Evolutionary conservation across 2,329 filamentous ascomycete species (phyloP), one percentile per base, ranked within the genome.

Genomic region (Podosphaera aphanis): DNA sequence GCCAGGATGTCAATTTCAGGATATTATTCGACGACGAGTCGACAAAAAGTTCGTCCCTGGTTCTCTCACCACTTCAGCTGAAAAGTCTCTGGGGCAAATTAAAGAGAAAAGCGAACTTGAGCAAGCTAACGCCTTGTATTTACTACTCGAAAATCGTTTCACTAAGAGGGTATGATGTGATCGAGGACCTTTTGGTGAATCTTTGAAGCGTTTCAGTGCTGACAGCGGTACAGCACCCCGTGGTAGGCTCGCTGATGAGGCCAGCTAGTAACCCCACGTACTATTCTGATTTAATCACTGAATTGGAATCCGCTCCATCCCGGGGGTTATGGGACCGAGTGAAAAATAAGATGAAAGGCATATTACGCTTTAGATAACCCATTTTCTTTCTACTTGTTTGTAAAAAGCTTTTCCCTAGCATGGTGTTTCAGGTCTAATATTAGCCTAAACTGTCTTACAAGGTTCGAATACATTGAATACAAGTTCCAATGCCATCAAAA

Each of bases 201-300:
- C 39, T 41, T 25, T 2, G 6, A 38, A 38, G 21, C 21, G 6
- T 1, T 41, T 25, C 21, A 25, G 11, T 20, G 25, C 19, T 33
- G 33, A 38, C 18, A 7, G 16, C 19, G 16, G 10, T 20, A 43
- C 47, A 68, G 66, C 69, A 71, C 52, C 63, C 62, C 18, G 56
- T 68, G 11, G 66, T 60, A n/a, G 67, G 68, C 36, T 60, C 61
- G 3, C 60, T 78, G 38, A 61, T 78, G 47, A 60, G 64, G 45
- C 76, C 77, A 13, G 67, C 66, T 57, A 76, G 72, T 54, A 73
- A 79, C 51, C 76, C 76, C 33, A 70, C 67, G 0, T 77, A 81
- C 57, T 81, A 77, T 55, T 59, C 63, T 18, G 70, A 77, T 51
- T 59, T 81, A 25, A 57, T 78, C 0, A 64, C 62, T 45, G 77